Base-by-base conservation (phyloP, 768 basidiomycete species). In the Pulveroboletus sp. region DNA sequence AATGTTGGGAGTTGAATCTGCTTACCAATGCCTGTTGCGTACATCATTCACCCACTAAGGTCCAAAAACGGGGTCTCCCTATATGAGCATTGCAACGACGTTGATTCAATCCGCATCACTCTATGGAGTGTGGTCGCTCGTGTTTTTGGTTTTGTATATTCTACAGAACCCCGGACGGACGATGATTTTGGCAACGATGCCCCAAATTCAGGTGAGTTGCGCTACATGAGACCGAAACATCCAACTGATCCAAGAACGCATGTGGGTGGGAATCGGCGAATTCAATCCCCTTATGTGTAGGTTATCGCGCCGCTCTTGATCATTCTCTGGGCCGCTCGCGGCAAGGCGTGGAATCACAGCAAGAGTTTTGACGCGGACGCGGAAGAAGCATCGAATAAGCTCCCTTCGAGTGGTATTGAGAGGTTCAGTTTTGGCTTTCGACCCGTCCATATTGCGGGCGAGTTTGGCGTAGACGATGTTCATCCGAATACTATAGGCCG, bases 221-320 rank as follows among this genome's bases (percentile, higher is more conserved):
- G 21, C 21, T 0, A 1, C 13, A 5, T 24, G 13, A 4, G 17
- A 11, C 47, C 6, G 33, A 8, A 7, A n/a, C 15, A 27, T 26
- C n/a, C 24, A 26, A 13, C 15, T 13, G 5, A 27, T 17, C 4
- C 43, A 15, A 17, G 33, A 5, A 31, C 4, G 15, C 14, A 0
- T 30, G 15, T 30, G 15, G 31, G 39, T 33, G n/a, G 1, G n/a
- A 58, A 33, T 15, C 43, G 33, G 53, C 35, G 10, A 14, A 14
- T 28, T 18, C 33, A 13, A 3, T 1, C 13, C 18, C 21, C 21
- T 21, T 21, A 4, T 28, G 27, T 28, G 6, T 13, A 63, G 62
- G 63, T 60, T 10, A 65, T 63, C 8, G 57, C 62, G 5, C 57
- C 62, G 2, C 41, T 65, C 27, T 33, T 65, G 53, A 63, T 65